These are phyloP conservation scores for Ceratocystis huliohia DNA, from an alignment of 2,329 filamentous ascomycete species.

Conservation along the genomic window DNA sequence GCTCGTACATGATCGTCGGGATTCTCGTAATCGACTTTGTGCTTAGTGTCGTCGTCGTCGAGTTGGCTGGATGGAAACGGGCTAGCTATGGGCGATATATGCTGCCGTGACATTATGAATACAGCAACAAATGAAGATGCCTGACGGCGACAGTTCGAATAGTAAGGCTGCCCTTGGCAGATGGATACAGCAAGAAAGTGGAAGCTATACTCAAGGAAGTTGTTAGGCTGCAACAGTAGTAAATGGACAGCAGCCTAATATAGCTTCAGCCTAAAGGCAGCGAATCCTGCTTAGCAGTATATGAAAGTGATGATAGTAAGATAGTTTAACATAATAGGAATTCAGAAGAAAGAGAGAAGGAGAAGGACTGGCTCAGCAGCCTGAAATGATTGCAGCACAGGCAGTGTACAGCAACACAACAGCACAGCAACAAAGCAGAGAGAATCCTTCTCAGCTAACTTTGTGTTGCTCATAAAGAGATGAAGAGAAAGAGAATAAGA, in stretches of 20 bases:
- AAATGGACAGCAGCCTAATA: background rate
- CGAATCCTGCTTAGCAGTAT: background rate
- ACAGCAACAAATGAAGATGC: background rate
- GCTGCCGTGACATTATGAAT: conserved; percentile 5
- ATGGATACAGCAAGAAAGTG: background rate
- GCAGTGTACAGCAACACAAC: background rate
- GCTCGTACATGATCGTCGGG: background rate
- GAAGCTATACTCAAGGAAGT: background rate
- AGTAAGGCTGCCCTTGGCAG: background rate
- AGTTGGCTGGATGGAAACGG: background rate
- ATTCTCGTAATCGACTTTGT: background rate
- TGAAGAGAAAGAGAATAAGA: background rate
- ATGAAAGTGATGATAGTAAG: conserved; percentile 3
- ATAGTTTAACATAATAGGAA: conserved; percentile 7
- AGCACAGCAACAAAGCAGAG: no score
- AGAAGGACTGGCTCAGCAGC: background rate
- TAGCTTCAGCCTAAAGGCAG: background rate
- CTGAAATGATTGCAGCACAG: background rate
- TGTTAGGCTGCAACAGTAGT: background rate
- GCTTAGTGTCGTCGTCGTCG: background rate
- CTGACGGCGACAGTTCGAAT: background rate
- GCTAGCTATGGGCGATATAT: background rate
- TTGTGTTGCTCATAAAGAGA: background rate
- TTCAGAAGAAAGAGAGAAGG: background rate
- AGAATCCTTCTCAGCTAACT: background rate